Evolutionary conservation across 345 rosid species (phyloP), one percentile per base, ranked within the genome.

Genomic region (Syzygium jambos): DNA sequence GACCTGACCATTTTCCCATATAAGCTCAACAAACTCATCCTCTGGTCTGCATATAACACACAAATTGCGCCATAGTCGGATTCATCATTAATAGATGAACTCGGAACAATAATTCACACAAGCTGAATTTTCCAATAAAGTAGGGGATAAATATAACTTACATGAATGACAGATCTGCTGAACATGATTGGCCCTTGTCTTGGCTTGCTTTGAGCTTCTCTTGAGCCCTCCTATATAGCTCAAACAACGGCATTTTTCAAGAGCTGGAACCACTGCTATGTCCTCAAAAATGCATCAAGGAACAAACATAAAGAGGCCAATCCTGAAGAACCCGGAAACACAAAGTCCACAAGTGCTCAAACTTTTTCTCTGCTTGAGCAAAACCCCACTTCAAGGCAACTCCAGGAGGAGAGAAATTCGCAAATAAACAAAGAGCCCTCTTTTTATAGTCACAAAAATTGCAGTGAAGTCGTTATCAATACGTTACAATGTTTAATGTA

Each of bases 1-100:
- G 88, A 94, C 87, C 88, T 93, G 97, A 90, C 98, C 99, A 87
- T 95, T 96, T 86, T 95, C 95, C 96, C 96, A 94, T 5, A 93
- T 93, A 29, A 97, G 90, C 93, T 95, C 99, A 85, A 89, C 91
- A 84, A 92, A 88, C 52, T 95, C 96, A 92, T 92, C 92, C 88
- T 89, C 93, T 86, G 94, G 93, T 88, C 98, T 97, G 98, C 86
- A 85, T 84, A 89, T 51, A 85, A 86, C 82, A 38, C 80, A 19
- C 14, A 21, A 54, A 51, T 52, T 6, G 85, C n/a, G 52, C 78
- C 78, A 86, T 41, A 65, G 43, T 38, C 49, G 49, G 82, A 73
- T 10, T 73, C 82, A 38, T 38, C 82, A 38, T 73, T 21, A 38
- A 25, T 73, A 73, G 49, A 41, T 73, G 27, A 73, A 73, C 82